Evolutionary conservation across 345 rosid species (phyloP).

Genomic region (Aegle marmelos): DNA sequence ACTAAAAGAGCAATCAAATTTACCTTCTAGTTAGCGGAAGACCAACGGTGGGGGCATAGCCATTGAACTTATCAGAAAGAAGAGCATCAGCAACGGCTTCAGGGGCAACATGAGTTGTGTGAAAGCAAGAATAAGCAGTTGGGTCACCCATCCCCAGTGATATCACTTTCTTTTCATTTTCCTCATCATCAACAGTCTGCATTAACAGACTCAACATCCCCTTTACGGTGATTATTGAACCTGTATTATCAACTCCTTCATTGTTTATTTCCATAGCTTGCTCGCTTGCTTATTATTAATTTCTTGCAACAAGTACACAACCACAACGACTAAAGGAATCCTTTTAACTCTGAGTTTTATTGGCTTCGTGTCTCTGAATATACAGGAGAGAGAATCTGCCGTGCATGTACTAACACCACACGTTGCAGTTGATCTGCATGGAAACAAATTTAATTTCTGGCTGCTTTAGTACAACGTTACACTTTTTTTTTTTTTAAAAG

Average conservation of each 20-base stretch:
- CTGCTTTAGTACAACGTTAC: neutral
- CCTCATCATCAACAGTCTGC: conserved; percentile 49
- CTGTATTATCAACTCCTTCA: conserved; percentile 30
- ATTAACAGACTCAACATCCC: conserved; percentile 68
- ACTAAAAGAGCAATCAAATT: neutral
- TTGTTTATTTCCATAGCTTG: conserved; percentile 23
- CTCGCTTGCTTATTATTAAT: neutral
- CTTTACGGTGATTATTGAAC: conserved; percentile 63
- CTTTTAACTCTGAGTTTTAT: no score
- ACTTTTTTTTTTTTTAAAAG: no score
- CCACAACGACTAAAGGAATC: no score
- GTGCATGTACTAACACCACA: neutral
- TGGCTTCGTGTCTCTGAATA: neutral
- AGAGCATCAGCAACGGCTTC: conserved; percentile 72
- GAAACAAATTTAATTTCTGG: neutral
- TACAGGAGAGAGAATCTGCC: neutral
- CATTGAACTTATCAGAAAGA: conserved; percentile 73
- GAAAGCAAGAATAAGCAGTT: conserved; percentile 72
- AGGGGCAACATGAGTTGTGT: conserved; percentile 53
- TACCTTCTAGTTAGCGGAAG: conserved; percentile 92
- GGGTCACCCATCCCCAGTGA: conserved; percentile 97
- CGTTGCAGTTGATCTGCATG: neutral
- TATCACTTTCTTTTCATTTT: conserved; percentile 43
- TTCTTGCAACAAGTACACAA: no score
- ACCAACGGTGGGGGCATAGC: conserved; percentile 90